phyloP scores from a whole-genome alignment of 2,329 filamentous ascomycete genomes.

The Fusarium palustre region DNA sequence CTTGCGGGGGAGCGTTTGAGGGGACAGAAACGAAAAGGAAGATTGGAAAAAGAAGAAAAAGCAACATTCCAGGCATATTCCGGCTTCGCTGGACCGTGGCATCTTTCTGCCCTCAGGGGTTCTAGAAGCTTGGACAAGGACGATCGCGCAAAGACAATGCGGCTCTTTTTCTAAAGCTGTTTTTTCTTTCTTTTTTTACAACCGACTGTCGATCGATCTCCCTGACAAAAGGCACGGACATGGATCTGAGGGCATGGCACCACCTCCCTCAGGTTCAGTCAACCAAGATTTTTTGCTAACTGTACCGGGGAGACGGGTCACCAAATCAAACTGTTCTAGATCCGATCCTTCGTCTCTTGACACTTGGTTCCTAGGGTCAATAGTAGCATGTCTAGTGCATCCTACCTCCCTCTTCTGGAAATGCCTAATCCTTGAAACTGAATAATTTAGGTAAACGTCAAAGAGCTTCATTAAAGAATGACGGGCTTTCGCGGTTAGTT shows the following conservation, averaged over 20 bases:
- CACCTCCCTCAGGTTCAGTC: neutral
- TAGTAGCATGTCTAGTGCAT: neutral
- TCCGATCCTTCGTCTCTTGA: slow-evolving; percentile 23
- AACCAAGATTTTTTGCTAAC: neutral
- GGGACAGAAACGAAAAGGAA: neutral
- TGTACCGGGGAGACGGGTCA: slow-evolving; percentile 2
- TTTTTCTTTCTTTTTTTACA: neutral
- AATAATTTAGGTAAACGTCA: slow-evolving; percentile 32
- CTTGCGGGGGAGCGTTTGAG: slow-evolving; percentile 19
- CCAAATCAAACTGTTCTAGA: neutral
- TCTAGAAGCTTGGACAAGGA: slow-evolving; percentile 28
- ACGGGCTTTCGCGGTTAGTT: slow-evolving; percentile 6
- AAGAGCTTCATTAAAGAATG: slow-evolving; percentile 24
- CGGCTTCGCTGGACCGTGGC: neutral
- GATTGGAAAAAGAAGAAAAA: neutral
- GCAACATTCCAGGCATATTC: neutral
- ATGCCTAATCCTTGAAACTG: slow-evolving; percentile 5
- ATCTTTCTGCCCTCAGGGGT: slow-evolving; percentile 8
- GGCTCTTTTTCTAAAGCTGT: slow-evolving; percentile 12
- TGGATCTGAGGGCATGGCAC: neutral
- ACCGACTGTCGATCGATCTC: slow-evolving; percentile 8
- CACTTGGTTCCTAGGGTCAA: neutral
- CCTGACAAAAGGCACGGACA: slow-evolving; percentile 8
- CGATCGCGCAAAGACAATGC: slow-evolving; percentile 3
- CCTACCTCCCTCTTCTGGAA: slow-evolving; percentile 20